Conservation (phyloP, 768 basidiomycete genomes). For the Russula earlei region DNA sequence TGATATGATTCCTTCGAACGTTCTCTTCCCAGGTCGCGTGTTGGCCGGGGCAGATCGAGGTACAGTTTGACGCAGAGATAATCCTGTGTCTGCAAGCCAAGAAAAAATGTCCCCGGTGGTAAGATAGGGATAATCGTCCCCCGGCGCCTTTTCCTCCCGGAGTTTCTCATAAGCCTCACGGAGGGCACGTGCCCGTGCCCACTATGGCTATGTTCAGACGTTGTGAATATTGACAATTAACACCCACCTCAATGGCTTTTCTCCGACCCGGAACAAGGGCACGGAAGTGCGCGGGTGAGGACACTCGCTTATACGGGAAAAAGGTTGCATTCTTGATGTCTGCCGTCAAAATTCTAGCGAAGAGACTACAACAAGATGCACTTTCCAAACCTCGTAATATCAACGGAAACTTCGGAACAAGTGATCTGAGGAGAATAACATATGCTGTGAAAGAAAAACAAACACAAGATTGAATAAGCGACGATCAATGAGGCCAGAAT, state of each 20-base stretch:
- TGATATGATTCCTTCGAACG: neutral
- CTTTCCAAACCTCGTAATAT: conserved; percentile 31
- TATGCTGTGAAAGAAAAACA: conserved; percentile 24
- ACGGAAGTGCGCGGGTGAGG: conserved; percentile 29
- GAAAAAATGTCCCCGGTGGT: conserved; percentile 35
- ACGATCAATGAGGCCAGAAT: neutral
- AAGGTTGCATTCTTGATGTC: conserved; percentile 30
- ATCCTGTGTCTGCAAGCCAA: conserved; percentile 36
- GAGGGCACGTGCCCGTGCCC: conserved; percentile 37
- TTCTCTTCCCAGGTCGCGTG: neutral
- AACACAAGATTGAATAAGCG: neutral
- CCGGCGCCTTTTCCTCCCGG: conserved; percentile 19
- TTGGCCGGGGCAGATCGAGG: conserved; percentile 10
- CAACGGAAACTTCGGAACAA: conserved; percentile 37
- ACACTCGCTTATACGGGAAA: conserved; percentile 33
- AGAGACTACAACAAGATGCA: neutral
- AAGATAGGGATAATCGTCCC: conserved; percentile 23
- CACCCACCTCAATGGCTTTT: conserved; percentile 40
- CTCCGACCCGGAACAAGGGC: conserved; percentile 34
- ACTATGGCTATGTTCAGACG: conserved; percentile 25
- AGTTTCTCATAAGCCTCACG: conserved; percentile 31
- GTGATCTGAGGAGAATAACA: conserved; percentile 26
- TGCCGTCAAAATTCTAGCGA: conserved; percentile 18
- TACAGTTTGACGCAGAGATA: conserved; percentile 28
- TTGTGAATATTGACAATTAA: neutral